Base-by-base conservation (phyloP, 768 basidiomycete species). In the Boletus bicolor region DNA sequence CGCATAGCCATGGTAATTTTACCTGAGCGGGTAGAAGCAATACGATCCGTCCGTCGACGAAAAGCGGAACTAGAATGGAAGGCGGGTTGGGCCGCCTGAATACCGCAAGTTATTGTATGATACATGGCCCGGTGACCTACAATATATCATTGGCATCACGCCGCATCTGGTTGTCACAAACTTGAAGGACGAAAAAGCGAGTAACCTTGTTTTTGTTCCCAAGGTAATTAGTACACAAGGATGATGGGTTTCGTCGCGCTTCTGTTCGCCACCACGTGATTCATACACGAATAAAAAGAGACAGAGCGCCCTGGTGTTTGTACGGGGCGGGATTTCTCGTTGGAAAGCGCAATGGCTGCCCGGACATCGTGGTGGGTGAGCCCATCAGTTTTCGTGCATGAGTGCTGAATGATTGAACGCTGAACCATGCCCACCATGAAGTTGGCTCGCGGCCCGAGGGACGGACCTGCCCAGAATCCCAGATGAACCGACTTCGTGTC, bases 11-110 rank as follows among this genome's bases (percentile, higher is more conserved):
- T 12, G 28, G 42, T 2, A 7, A 30, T 19, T 47, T 37, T 36
- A 8, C 19, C 39, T 1, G 39, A 41, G 21, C 49, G 34, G 49
- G 41, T 7, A 47, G 49, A 46, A 47, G 15, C 35, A n/a, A 1
- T 12, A 30, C 28, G 5, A 41, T 45, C 58, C 58, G 58, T 14
- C 28, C 41, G 12, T 56, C 59, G 59, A 60, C 53, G 58, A 60
- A 49, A 55, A 36, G 39, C 52, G 58, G 58, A 45, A 36, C 44
- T 36, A 37, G 57, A 53, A 59, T 21, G 44, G 44, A 53, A 38
- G 49, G 12, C 15, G n/a, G 35, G 19, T 19, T 53, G 41, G 42
- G 51, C 58, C 58, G 58, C 58, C 7, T 28, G 32, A 59, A 47
- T 11, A 43, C 47, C 58, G 51, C 58, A 37, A 12, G 21, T 24